These are phyloP conservation scores for Aspergillus nidulans DNA, from an alignment of 495 filamentous ascomycete genomes.

Conservation along the genomic window DNA sequence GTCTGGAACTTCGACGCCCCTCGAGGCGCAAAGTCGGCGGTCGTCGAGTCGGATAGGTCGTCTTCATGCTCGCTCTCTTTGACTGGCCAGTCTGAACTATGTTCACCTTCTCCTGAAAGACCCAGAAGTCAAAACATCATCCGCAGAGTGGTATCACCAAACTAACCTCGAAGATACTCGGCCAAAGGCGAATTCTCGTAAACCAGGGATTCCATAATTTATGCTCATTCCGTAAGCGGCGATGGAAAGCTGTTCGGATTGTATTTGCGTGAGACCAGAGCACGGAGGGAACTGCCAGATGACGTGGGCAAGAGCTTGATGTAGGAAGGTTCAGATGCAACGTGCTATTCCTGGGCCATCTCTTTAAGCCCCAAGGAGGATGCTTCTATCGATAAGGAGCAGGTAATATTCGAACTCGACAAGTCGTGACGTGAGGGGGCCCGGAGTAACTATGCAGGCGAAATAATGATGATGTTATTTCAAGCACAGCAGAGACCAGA, in stretches of 20 bases:
- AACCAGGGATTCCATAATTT: constrained; percentile 83
- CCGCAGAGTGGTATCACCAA: not conserved
- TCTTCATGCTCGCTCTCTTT: constrained; percentile 41
- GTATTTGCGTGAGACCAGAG: not conserved
- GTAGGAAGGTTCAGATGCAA: not conserved
- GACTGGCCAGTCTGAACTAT: constrained; percentile 39
- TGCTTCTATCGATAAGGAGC: not conserved
- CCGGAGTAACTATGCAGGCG: not conserved
- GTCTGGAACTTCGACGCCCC: constrained; percentile 63
- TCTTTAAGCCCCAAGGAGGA: not conserved
- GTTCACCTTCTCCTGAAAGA: constrained; percentile 45
- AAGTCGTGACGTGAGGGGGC: not conserved
- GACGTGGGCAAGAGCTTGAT: not conserved
- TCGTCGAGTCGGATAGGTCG: constrained; percentile 26
- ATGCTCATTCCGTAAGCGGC: constrained; percentile 29
- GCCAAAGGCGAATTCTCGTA: constrained; percentile 88
- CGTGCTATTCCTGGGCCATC: constrained; percentile 4
- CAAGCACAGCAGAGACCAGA: not conserved
- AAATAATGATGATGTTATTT: not conserved
- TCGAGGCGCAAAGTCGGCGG: constrained; percentile 67
- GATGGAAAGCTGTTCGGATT: constrained; percentile 1
- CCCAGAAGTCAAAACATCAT: constrained; percentile 18
- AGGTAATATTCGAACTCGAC: not conserved
- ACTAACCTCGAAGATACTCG: constrained; percentile 85
- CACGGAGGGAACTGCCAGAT: not conserved